phyloP scores from a whole-genome alignment of 2,329 filamentous ascomycete species.

The Didymella glomerata region DNA sequence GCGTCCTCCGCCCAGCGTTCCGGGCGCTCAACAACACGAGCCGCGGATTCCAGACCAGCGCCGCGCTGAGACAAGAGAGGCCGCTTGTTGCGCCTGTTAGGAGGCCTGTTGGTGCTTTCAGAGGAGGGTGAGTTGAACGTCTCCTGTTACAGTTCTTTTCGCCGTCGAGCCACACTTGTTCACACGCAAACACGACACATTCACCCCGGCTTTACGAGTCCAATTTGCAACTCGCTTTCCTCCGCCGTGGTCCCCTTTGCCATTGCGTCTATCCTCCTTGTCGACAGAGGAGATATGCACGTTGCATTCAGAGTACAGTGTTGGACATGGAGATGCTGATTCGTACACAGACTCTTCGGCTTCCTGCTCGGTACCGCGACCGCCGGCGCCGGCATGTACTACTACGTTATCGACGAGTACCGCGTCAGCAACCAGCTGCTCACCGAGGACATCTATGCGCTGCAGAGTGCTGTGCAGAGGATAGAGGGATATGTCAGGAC shows the following conservation, averaged over 20 bases:
- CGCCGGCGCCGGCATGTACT: conserved; percentile 84
- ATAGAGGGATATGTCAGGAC: conserved; percentile 84
- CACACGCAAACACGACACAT: not conserved
- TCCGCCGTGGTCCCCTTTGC: not conserved
- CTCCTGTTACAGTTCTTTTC: not conserved
- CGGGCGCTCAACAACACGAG: conserved; percentile 41
- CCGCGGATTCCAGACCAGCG: conserved; percentile 54
- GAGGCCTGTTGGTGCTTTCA: conserved; percentile 74
- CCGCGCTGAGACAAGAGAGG: conserved; percentile 41
- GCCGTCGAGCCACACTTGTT: not conserved
- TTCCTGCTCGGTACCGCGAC: conserved; percentile 87
- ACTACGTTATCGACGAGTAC: conserved; percentile 93
- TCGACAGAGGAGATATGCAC: no score
- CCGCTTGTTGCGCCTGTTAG: conserved; percentile 58
- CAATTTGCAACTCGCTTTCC: not conserved
- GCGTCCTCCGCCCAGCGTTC: conserved; percentile 52
- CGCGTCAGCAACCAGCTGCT: conserved; percentile 91
- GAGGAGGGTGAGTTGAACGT: conserved; percentile 69
- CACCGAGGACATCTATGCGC: conserved; percentile 92
- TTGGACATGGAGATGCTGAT: not conserved
- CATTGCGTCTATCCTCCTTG: not conserved
- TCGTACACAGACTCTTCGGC: conserved; percentile 75
- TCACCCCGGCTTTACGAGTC: not conserved
- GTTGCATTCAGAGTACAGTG: no score
- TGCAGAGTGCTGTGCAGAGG: conserved; percentile 86